phyloP scores from a whole-genome alignment of 2,329 filamentous ascomycete species.

The Paecilomyces sp. region DNA sequence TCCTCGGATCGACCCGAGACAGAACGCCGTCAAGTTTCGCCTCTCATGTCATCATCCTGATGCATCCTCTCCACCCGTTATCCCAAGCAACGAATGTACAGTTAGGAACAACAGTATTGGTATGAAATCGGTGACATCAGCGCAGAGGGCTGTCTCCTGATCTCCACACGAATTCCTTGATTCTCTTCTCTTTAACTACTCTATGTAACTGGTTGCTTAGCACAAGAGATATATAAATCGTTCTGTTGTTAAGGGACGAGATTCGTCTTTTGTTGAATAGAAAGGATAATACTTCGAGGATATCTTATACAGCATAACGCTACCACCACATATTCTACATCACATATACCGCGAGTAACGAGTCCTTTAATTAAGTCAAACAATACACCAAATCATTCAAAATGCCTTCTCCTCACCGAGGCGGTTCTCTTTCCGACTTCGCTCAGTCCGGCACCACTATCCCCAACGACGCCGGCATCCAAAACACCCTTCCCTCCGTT shows the following conservation, averaged over 20 bases:
- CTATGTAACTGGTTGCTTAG: not conserved
- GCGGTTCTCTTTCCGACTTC: constrained; percentile 23
- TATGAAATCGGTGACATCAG: not conserved
- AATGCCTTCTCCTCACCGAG: constrained; percentile 12
- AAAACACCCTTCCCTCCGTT: constrained; percentile 34
- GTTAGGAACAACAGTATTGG: not conserved
- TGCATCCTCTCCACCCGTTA: not conserved
- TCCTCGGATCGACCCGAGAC: not conserved
- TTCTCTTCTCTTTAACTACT: not conserved
- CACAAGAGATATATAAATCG: not conserved
- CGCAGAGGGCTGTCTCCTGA: not conserved
- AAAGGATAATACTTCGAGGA: too few relatives aligned
- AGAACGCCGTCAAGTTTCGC: not conserved
- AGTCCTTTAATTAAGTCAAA: too few relatives aligned
- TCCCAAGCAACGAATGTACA: not conserved
- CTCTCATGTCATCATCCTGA: not conserved
- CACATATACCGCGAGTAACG: too few relatives aligned
- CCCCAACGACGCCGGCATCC: constrained; percentile 42
- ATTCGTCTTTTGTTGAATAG: too few relatives aligned
- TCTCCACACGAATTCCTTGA: not conserved
- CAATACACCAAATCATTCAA: not conserved
- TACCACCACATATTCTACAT: not conserved
- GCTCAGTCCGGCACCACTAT: constrained; percentile 24
- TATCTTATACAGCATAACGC: not conserved
- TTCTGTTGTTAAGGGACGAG: not conserved